Evolutionary conservation across 345 rosid species (phyloP).

Genomic region (Eucalyptus tenuipes): DNA sequence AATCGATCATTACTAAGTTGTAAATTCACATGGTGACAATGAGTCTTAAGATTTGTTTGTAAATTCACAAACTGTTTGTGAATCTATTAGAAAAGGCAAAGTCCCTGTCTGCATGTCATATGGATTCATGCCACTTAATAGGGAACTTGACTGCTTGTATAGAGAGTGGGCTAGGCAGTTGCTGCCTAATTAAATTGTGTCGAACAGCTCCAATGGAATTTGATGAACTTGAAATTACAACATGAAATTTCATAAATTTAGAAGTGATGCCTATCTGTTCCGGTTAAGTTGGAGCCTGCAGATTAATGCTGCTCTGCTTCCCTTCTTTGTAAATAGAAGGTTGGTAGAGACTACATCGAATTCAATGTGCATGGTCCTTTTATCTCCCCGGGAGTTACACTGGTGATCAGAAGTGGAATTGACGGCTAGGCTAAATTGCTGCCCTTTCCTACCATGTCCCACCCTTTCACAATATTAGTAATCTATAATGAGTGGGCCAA

Average conservation of each 20-base stretch:
- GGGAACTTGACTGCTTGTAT: not conserved
- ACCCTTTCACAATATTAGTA: not conserved
- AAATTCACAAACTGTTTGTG: not conserved
- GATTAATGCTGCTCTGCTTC: not conserved
- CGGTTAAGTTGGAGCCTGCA: not conserved
- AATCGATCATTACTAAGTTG: not conserved
- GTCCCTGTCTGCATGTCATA: not conserved
- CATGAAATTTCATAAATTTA: not conserved
- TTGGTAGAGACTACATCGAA: not conserved
- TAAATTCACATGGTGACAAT: not conserved
- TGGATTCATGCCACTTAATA: not conserved
- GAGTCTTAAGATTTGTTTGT: not conserved
- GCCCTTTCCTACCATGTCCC: not conserved
- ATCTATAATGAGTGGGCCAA: not conserved
- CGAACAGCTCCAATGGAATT: not conserved
- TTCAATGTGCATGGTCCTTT: not conserved
- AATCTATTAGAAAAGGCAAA: not conserved
- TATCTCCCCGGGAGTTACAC: not conserved
- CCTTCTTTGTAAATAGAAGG: not conserved
- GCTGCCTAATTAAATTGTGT: not conserved
- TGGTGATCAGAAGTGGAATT: not conserved
- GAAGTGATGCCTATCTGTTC: not conserved
- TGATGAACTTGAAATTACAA: not conserved
- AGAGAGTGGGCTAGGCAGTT: not conserved
- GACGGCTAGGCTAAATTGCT: not conserved